Evolutionary conservation across 116 monocot species (phyloP), one percentile per base, ranked within the genome.

Genomic region (Zostera marina): DNA sequence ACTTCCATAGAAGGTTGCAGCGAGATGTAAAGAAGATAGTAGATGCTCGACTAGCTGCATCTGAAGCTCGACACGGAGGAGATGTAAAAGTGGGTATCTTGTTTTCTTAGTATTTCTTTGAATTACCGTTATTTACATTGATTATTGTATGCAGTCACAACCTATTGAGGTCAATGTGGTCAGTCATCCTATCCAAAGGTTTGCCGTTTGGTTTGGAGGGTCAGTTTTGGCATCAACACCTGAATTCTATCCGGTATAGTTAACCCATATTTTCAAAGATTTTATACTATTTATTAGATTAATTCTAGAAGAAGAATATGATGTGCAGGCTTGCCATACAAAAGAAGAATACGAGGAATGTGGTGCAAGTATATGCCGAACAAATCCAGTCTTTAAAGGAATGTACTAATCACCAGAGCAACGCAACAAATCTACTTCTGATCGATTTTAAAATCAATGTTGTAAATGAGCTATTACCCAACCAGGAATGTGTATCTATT

Each of bases 201-300:
- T 76, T 74, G 96, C 96, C 41, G 96, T 96, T 58, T 96, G 96
- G 96, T 96, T 96, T 71, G 96, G 96, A 72, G 96, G 96, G 39
- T 96, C 96, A 68, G 85, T 96, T 25, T 78, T 96, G 72, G 96
- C 89, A 61, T 96, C 96, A 16, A 96, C 96, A 8, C 68, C 89
- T 45, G 96, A 96, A 75, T 96, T 96, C 58, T 96, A 82, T 68
- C 71, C 61, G 82, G 96, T 96, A 96, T 54, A 3, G 7, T 8
- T 39, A 11, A 40, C 19, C 8, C 32, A 11, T 26, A 15, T 15
- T 61, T 61, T 46, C 8, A 47, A 3, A 13, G 44, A 61, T 59
- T 59, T 59, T 9, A 44, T 43, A 43, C 21, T 41, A 42, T 9
- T 15, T 38, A 0, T 39, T n/a, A n/a, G 56, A 38, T 12, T 56